A percentile compares a stretch with the other conserved stretches of the same genome.
Conservation (phyloP, 2,329 filamentous ascomycete species). For the Fusarium coicis region DNA sequence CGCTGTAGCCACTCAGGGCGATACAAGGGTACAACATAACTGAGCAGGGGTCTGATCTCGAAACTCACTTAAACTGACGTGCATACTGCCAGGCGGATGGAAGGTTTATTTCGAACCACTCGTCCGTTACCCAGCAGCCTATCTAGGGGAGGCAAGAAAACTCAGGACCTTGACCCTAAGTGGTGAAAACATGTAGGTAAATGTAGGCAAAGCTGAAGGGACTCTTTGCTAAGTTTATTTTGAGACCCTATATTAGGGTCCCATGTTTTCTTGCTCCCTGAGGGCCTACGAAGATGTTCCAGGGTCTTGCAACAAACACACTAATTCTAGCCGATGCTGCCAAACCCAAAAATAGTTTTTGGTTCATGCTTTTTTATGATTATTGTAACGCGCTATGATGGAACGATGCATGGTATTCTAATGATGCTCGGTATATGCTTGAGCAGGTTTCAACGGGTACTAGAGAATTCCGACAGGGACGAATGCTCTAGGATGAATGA, state of each 20-base stretch:
- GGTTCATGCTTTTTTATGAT: conserved; percentile 33
- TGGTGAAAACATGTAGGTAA: neutral
- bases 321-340: neutral
- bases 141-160: neutral
- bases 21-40: conserved; percentile 5
- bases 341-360: neutral
- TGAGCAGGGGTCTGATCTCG: conserved; percentile 21
- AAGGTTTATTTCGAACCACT: conserved; percentile 20
- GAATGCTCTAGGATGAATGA: neutral
- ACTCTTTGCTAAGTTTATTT: neutral
- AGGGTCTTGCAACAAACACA: neutral
- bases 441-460: neutral
- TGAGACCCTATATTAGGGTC: neutral
- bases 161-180: neutral
- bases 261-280: neutral
- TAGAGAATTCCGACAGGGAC: neutral
- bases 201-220: neutral
- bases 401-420: conserved; percentile 11
- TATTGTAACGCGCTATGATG: conserved; percentile 31
- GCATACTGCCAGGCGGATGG: conserved; percentile 29
- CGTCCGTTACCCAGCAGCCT: conserved; percentile 2
- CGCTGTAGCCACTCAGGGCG: conserved; percentile 1
- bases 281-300: neutral
- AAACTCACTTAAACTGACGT: conserved; percentile 14
- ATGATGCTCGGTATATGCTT: conserved; percentile 1